Evolutionary conservation across 176 grass and related monocot genomes (phyloP).

Genomic region (Themeda triandra): DNA sequence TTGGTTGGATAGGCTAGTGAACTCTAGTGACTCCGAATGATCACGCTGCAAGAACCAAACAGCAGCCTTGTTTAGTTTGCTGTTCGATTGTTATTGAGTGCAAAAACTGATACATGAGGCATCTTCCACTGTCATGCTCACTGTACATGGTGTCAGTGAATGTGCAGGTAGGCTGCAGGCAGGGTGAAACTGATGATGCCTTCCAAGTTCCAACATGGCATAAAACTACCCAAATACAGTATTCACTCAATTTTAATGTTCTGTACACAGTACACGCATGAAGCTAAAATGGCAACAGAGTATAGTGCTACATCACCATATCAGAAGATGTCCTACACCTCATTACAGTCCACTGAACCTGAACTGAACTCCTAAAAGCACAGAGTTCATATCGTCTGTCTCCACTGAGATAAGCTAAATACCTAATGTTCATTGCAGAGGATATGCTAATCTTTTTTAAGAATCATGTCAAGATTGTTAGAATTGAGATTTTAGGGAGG

Average conservation of each 20-base stretch:
- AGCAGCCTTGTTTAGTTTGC: not conserved
- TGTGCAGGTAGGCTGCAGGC: too few relatives aligned
- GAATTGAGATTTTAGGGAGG: too few relatives aligned
- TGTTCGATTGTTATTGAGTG: not conserved
- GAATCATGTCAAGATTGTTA: too few relatives aligned
- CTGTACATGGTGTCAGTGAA: too few relatives aligned
- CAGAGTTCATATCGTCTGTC: not conserved
- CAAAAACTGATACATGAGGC: not conserved
- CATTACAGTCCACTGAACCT: too few relatives aligned
- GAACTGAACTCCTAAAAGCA: too few relatives aligned
- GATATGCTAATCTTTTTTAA: too few relatives aligned
- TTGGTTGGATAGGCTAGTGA: not conserved
- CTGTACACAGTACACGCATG: not conserved
- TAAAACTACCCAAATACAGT: too few relatives aligned
- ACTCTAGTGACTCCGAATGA: too few relatives aligned
- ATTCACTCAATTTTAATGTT: not conserved
- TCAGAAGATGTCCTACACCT: too few relatives aligned
- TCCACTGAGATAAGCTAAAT: not conserved
- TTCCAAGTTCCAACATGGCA: not conserved
- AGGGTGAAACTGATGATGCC: not conserved
- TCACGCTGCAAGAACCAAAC: too few relatives aligned
- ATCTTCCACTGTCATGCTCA: not conserved
- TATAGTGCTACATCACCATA: not conserved
- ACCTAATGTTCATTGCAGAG: too few relatives aligned
- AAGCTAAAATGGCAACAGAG: not conserved